Evolutionary conservation across 148 eudicot genomes (phyloP), one percentile per base, ranked within the genome.

Genomic region (Rhododendron henanense): DNA sequence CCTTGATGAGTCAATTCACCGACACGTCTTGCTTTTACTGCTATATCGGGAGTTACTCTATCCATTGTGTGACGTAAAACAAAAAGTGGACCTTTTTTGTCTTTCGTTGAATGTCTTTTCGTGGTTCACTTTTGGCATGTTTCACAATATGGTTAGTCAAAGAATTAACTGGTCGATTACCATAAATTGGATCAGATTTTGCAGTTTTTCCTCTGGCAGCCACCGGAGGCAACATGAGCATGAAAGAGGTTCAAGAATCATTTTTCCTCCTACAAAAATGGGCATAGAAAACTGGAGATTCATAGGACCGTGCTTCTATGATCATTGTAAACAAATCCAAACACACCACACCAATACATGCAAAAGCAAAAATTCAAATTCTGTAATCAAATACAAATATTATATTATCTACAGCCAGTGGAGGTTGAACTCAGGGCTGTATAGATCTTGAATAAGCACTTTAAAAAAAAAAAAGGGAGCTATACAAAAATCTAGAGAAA

Each of bases 361-460:
- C 76, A n/a, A 47, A 74, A 83, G 9, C 25, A 77, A 45, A 37
- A 53, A 28, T 51, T 57, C 80, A 74, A 79, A 9, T n/a, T 4
- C 33, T 25, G n/a, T 31, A 76, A 28, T 28, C n/a, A 33, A 53
- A 16, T 10, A 6, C 3, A 76, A 41, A 13, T 59, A 37, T 6
- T 59, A 31, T 2, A 75, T 47, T 37, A 76, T 69, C 63, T n/a
- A n/a, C 63, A 76, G 55, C 81, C 69, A 78, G 50, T 78, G 81
- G 75, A 89, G 83, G 51, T 79, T 73, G 76, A 89, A 84, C 63
- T 89, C 50, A 47, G 73, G 87, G 80, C 78, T 90, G 31, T 81
- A 85, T 71, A 90, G 94, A 93, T 92, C 92, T 88, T 13, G 88
- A 83, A 85, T 79, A 76, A 85, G 48, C 84, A 81, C 71, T 79